phyloP scores from a whole-genome alignment of 306 rosid species.

The Oxytropis ochrocephala region DNA sequence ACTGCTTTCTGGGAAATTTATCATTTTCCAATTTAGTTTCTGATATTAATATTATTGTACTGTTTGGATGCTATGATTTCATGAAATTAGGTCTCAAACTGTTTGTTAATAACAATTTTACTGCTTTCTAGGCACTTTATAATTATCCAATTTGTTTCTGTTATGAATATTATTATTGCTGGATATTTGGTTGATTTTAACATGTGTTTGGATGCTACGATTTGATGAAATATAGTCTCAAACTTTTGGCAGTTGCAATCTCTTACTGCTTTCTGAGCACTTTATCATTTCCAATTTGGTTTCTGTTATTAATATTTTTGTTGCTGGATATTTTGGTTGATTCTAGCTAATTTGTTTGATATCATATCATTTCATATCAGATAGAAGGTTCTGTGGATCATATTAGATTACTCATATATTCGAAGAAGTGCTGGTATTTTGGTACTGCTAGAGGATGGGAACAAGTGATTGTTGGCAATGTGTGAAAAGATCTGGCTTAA shows the following conservation, averaged over 20 bases:
- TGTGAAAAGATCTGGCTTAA: conserved; percentile 33
- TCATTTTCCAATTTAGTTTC: background rate
- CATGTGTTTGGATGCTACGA: too few relatives aligned
- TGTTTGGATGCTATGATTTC: background rate
- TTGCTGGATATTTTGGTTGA: conserved; percentile 3
- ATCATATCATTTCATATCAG: background rate
- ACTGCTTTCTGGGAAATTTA: background rate
- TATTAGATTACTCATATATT: background rate
- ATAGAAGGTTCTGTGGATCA: background rate
- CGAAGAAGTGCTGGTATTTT: background rate
- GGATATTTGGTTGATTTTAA: too few relatives aligned
- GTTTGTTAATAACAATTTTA: background rate
- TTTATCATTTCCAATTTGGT: background rate
- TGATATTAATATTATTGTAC: background rate
- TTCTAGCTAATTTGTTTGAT: conserved; percentile 1
- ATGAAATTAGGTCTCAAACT: background rate
- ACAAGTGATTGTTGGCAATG: conserved; percentile 61
- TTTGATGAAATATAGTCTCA: background rate
- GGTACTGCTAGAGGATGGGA: conserved; percentile 45
- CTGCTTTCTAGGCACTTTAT: too few relatives aligned
- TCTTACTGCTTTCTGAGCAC: too few relatives aligned
- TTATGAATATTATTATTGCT: too few relatives aligned
- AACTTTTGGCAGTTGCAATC: background rate
- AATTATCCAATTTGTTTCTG: too few relatives aligned
- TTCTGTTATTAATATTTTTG: background rate